Base-by-base conservation (phyloP, 139 green algal genomes). In the Ettlia oleoabundans region DNA sequence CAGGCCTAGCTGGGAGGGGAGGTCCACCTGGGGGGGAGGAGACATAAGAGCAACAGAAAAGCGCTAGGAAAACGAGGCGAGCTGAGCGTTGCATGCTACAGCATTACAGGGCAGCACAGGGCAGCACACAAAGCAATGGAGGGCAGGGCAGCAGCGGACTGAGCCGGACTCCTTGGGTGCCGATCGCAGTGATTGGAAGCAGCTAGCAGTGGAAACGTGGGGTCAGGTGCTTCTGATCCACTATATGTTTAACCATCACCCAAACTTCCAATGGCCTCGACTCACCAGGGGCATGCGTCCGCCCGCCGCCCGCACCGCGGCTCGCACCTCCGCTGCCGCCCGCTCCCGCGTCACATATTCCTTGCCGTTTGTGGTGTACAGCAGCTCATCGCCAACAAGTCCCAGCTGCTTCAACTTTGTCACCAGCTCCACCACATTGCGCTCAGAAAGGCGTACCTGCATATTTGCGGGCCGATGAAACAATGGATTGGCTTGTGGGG, bases 361-460 rank as follows among this genome's bases (percentile, higher is more conserved):
- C 38, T 89, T 90, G 32, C 95, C 95, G 80, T 95, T 97, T 9
- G 93, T 86, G 52, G 92, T 97, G 82, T 97, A 89, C 52, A 97
- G 89, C 75, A 98, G 78, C 15, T 94, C 91, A n/a, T 93, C 88
- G 0, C 90, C 90, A 41, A 98, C 67, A 37, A 97, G 72, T 26
- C 92, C 91, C 28, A 95, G 84, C 68, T 90, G 68, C 74, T 94
- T 92, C 1, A 98, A 86, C 84, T 97, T 97, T 79, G 85, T 93
- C 2, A 98, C 87, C 32, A 98, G 83, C 84, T 98, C 95, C 24
- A 98, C 90, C 7, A 97, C 89, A 69, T 98, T 98, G 33, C 94
- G 84, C 53, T 98, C 95, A 2, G 88, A 94, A 2, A 98, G 86
- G 24, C 90, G 84, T 0, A 87, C 81, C 80, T 95, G 80, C 64